Evolutionary conservation across 1,284 basidiomycete species (phyloP), one percentile per base, ranked within the genome.

Genomic region (Ustilago sp.): DNA sequence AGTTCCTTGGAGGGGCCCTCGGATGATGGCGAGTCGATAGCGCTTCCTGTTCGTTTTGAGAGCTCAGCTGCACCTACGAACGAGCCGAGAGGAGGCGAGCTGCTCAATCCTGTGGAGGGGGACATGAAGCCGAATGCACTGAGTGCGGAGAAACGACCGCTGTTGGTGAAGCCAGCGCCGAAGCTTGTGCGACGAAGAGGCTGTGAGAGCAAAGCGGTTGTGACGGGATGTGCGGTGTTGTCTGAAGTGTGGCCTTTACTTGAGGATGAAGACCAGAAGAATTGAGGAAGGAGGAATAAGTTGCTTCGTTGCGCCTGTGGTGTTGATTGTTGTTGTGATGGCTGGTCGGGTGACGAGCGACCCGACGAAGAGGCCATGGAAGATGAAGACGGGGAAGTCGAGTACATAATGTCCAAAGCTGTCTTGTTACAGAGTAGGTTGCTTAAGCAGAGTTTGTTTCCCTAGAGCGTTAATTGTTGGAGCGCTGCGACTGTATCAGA

Each of bases 121-220:
- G 69, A 65, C 47, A 68, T 64, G 63, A 73, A 77, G 1, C 74
- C 74, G 12, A 77, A 66, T 2, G 74, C 74, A 38, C 74, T 77
- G 34, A 77, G 48, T 4, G 74, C 74, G 2, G 74, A 77, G 31
- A 77, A 53, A 12, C 70, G 66, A 7, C 68, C 65, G 36, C 58
- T 66, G 39, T 63, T 55, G 32, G 65, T 59, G 13, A 77, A 62
- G 23, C 50, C 65, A 5, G 66, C 57, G 23, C 70, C 70, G 35
- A 77, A 77, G 38, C 69, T 73, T 6, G 74, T 77, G 15, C 74
- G 69, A n/a, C 74, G 74, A n/a, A 69, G 68, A 31, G 69, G 57
- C 31, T 68, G 66, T 3, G 69, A n/a, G 15, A 67, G 56, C 4
- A 72, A 36, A 8, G 69, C 69, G 28, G 59, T 72, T 7, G 63